Evolutionary conservation across 2,329 filamentous ascomycete species (phyloP).

Genomic region (Exophiala phaeomuriformis): DNA sequence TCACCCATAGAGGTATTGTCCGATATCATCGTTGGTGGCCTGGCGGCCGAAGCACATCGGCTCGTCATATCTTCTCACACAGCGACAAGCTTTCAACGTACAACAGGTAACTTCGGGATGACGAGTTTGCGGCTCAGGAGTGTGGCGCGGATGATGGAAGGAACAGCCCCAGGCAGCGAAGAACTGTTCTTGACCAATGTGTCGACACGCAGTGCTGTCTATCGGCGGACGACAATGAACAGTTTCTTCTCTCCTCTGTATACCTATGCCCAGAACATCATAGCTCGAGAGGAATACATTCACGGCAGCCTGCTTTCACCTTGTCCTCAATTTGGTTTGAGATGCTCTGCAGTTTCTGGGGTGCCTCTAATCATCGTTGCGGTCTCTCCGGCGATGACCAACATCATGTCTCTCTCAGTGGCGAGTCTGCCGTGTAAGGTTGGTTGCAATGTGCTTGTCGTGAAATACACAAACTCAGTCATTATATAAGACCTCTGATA

Average conservation of each 20-base stretch:
- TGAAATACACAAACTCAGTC: too few relatives aligned
- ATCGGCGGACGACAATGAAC: slow-evolving; percentile 6
- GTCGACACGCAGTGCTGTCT: background rate
- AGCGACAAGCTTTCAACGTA: slow-evolving; percentile 2
- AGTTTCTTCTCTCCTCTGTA: background rate
- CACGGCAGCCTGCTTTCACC: slow-evolving; percentile 15
- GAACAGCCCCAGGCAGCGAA: slow-evolving; percentile 7
- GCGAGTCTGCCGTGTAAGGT: too few relatives aligned
- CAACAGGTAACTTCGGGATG: slow-evolving; percentile 8
- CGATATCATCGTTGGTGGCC: background rate
- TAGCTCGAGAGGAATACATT: slow-evolving; percentile 15
- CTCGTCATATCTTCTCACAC: background rate
- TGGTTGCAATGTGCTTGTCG: too few relatives aligned
- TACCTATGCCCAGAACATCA: slow-evolving; percentile 12
- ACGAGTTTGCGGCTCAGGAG: slow-evolving; percentile 12
- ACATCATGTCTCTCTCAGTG: too few relatives aligned
- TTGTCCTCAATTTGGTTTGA: slow-evolving; percentile 4
- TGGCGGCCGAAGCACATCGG: slow-evolving; percentile 9
- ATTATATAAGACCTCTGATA: too few relatives aligned
- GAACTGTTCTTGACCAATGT: slow-evolving; percentile 10
- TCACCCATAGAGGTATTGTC: background rate
- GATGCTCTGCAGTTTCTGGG: slow-evolving; percentile 5
- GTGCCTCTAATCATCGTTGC: slow-evolving; percentile 10
- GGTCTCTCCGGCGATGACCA: too few relatives aligned
- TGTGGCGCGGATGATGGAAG: slow-evolving; percentile 5